phyloP scores from a whole-genome alignment of 202 grass and related monocot genomes.

The Zoysia matrella region DNA sequence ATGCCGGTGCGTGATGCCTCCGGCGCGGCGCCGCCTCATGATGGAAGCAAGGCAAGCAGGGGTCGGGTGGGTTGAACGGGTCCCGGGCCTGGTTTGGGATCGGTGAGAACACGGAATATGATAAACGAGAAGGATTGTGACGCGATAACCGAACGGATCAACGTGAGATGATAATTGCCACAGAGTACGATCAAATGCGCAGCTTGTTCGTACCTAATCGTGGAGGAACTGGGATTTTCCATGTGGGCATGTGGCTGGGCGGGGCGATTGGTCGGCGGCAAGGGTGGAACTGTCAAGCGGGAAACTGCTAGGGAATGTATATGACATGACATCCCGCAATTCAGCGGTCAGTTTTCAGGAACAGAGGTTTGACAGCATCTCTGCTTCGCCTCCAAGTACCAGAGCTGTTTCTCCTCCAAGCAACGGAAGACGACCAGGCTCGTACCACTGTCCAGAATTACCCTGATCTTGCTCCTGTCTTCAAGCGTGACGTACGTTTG shows the following conservation, averaged over 20 bases:
- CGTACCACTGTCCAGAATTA: constrained; percentile 36
- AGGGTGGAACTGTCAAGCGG: neutral
- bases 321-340: constrained; percentile 18
- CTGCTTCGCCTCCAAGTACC: neutral
- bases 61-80: constrained; percentile 33
- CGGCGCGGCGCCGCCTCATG: constrained; percentile 19
- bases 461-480: constrained; percentile 23
- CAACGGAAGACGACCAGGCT: constrained; percentile 6
- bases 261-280: neutral
- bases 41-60: constrained; percentile 31
- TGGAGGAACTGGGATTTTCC: no score
- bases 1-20: neutral
- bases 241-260: neutral
- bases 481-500: neutral
- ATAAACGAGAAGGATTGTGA: constrained; percentile 39
- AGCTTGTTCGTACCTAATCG: no score
- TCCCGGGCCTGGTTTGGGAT: neutral
- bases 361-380: neutral
- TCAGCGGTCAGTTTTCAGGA: neutral
- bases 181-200: no score
- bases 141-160: constrained; percentile 35
- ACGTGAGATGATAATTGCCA: no score
- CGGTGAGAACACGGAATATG: constrained; percentile 25
- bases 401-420: neutral
- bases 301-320: constrained; percentile 13